A percentile compares a stretch with the other conserved stretches of the same genome.
These are phyloP conservation scores for Moesziomyces aphidis DNA, from an alignment of 1,284 basidiomycete genomes.

Conservation along the genomic window DNA sequence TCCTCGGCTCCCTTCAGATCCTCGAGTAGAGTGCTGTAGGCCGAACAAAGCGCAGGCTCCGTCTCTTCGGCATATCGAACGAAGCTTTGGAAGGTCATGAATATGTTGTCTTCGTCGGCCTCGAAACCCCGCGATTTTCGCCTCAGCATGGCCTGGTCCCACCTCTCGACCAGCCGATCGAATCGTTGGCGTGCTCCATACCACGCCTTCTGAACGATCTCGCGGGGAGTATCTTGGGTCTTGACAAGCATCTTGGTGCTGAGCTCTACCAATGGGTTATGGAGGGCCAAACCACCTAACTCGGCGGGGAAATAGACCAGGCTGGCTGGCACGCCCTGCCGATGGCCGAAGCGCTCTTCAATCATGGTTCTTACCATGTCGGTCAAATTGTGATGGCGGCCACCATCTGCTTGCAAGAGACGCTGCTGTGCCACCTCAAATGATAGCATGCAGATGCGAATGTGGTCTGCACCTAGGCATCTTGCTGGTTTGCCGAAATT, in stretches of 20 bases:
- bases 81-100: no score
- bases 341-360: slow-evolving; percentile 5
- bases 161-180: no score
- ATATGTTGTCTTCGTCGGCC: no score
- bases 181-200: no score
- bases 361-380: slow-evolving; percentile 3
- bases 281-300: slow-evolving; percentile 5
- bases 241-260: slow-evolving; percentile 7
- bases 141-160: no score
- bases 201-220: slow-evolving; percentile 1
- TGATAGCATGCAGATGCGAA: slow-evolving; percentile 8
- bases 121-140: no score
- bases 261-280: slow-evolving; percentile 9
- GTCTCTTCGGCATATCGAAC: no score
- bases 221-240: slow-evolving; percentile 3
- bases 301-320: slow-evolving; percentile 1
- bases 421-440: slow-evolving; percentile 9
- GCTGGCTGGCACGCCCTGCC: not conserved
- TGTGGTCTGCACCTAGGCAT: slow-evolving; percentile 7
- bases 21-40: no score
- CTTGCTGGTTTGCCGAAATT: slow-evolving; percentile 12
- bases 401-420: slow-evolving; percentile 3
- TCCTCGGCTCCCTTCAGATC: no score
- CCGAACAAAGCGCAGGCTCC: no score
- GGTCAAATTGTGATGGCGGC: slow-evolving; percentile 1